Evolutionary conservation across 108 stramenopile species (phyloP).

Genomic region (Fistulifera pelliculosa): DNA sequence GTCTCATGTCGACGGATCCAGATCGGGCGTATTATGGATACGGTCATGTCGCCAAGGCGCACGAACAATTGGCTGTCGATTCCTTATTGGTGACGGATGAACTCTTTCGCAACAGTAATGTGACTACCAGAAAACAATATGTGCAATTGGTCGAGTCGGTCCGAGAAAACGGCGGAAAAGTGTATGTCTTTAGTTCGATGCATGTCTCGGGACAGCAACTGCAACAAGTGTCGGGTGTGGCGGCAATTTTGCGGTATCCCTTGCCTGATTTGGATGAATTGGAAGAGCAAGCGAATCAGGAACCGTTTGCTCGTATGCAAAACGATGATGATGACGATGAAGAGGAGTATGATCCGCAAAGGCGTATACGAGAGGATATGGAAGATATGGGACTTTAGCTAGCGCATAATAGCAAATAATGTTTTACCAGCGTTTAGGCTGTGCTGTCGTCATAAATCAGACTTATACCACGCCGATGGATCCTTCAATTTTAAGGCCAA

Average conservation of each 20-base stretch:
- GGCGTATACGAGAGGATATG: slow-evolving; percentile 60
- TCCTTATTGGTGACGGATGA: slow-evolving; percentile 89
- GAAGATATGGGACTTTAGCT: slow-evolving; percentile 61
- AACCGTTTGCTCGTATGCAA: slow-evolving; percentile 3
- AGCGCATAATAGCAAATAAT: too few relatives aligned
- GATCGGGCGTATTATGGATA: slow-evolving; percentile 93
- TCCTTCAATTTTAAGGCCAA: background rate
- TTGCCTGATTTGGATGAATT: slow-evolving; percentile 78
- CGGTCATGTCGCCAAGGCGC: slow-evolving; percentile 69
- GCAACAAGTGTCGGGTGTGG: slow-evolving; percentile 86
- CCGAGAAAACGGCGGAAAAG: slow-evolving; percentile 75
- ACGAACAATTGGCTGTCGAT: slow-evolving; percentile 87
- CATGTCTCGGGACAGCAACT: slow-evolving; percentile 94
- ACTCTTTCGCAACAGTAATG: slow-evolving; percentile 81
- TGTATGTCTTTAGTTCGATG: slow-evolving; percentile 83
- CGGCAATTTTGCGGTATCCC: slow-evolving; percentile 89
- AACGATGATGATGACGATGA: slow-evolving; percentile 22
- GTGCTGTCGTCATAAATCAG: too few relatives aligned
- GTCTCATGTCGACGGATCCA: slow-evolving; percentile 81
- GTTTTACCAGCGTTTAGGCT: too few relatives aligned
- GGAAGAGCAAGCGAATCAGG: slow-evolving; percentile 42
- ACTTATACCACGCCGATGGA: background rate
- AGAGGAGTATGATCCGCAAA: slow-evolving; percentile 35
- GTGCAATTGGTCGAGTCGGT: slow-evolving; percentile 87
- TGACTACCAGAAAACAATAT: slow-evolving; percentile 62